Base-by-base conservation (phyloP, 106 monocot genomes). In the Dendrobium nobile region DNA sequence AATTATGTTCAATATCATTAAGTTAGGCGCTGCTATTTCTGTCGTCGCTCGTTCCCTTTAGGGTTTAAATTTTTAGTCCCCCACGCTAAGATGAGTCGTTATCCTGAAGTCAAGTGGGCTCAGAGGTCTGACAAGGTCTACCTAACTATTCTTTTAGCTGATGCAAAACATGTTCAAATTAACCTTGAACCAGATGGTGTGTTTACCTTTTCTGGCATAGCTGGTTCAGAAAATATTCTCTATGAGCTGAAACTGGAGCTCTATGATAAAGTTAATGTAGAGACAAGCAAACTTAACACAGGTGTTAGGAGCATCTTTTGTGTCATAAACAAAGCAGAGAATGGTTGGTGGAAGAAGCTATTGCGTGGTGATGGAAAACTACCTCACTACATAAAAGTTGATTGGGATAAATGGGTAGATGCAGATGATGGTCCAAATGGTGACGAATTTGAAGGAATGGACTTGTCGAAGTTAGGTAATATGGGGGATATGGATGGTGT, bases 31-130 rank as follows among this genome's bases (percentile, higher is more conserved):
- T n/a, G n/a, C n/a, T n/a, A n/a, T n/a, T n/a, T n/a, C n/a, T n/a
- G n/a, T n/a, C n/a, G n/a, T n/a, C n/a, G n/a, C n/a, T n/a, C n/a
- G n/a, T n/a, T n/a, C n/a, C n/a, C n/a, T n/a, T n/a, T n/a, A n/a
- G n/a, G n/a, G n/a, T n/a, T n/a, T n/a, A n/a, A n/a, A n/a, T n/a
- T n/a, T n/a, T n/a, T n/a, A n/a, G n/a, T n/a, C n/a, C n/a, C n/a
- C n/a, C n/a, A n/a, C n/a, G n/a, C n/a, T n/a, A n/a, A n/a, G n/a
- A n/a, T n/a, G 83, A 96, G 95, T 76, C 93, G 96, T 77, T 87
- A 93, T 80, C 96, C 96, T 64, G 93, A 93, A 86, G 90, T 96
- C 72, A 91, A 91, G 84, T 96, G 96, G 96, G 96, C 96, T 10
- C 82, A 96, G 80, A 89, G 91, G 84, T 45, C 80, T 17, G 96